Conservation (phyloP, 768 basidiomycete genomes). For the Clavaria fumosa region DNA sequence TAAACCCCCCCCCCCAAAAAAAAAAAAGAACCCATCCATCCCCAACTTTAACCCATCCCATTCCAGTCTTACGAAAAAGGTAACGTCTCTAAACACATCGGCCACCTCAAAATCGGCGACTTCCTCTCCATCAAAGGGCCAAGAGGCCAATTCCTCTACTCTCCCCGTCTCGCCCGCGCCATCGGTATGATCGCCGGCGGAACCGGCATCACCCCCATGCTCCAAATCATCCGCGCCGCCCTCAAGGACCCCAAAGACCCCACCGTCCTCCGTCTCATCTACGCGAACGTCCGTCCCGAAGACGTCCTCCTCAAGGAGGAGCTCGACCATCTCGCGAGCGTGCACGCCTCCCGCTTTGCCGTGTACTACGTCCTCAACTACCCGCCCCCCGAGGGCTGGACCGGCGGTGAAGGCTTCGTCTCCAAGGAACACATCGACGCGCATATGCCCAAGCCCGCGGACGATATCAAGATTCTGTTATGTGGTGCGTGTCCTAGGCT, state of each 20-base stretch:
- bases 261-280: constrained; percentile 78
- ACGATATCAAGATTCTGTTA: constrained; percentile 72
- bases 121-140: constrained; percentile 87
- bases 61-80: constrained; percentile 87
- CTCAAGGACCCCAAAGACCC: constrained; percentile 78
- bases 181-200: constrained; percentile 98
- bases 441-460: constrained; percentile 48
- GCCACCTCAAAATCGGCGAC: constrained; percentile 74
- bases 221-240: constrained; percentile 91
- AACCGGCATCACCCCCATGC: constrained; percentile 98
- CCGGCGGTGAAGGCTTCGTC: constrained; percentile 84
- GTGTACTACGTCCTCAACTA: constrained; percentile 92
- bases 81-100: constrained; percentile 84
- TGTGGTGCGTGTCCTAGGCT: constrained; percentile 38
- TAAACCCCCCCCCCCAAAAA: constrained; percentile 15
- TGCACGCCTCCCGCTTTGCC: constrained; percentile 48
- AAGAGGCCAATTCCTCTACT: constrained; percentile 87
- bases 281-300: constrained; percentile 87
- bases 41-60: constrained; percentile 1
- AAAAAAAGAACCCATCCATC: background rate
- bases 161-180: constrained; percentile 51
- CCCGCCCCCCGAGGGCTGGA: constrained; percentile 76
- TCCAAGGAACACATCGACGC: constrained; percentile 81
- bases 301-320: constrained; percentile 88
- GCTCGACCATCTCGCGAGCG: constrained; percentile 60